These are phyloP conservation scores for Arabis hirsuta DNA, from an alignment of 345 rosid genomes.

Conservation along the genomic window DNA sequence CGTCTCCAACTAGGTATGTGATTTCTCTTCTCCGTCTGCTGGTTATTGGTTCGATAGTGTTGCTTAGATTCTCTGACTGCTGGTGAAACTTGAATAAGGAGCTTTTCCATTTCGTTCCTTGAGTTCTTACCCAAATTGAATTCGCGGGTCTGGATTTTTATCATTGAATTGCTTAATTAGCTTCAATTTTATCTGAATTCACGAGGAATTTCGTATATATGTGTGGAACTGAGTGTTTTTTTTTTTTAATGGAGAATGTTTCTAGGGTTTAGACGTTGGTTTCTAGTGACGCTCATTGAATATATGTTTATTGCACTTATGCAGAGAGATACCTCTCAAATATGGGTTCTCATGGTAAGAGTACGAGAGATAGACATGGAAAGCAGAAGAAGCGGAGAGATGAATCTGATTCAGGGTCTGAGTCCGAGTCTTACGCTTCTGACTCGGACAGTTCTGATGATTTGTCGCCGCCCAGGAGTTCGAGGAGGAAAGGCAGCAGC, in stretches of 20 bases:
- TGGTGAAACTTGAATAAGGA: background rate
- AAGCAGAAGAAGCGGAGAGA: slow-evolving; percentile 38
- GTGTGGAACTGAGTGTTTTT: slow-evolving; percentile 4
- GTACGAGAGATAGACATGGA: slow-evolving; percentile 28
- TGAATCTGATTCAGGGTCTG: slow-evolving; percentile 42
- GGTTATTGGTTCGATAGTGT: background rate
- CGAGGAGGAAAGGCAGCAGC: slow-evolving; percentile 45
- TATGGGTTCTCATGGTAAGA: slow-evolving; percentile 39
- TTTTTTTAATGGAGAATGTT: background rate
- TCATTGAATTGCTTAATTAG: slow-evolving; percentile 1
- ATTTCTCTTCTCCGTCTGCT: background rate
- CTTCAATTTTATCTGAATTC: background rate
- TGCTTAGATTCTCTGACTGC: background rate
- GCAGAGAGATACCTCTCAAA: slow-evolving; percentile 8
- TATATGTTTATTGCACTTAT: background rate
- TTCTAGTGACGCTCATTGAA: slow-evolving; percentile 4
- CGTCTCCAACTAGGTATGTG: background rate
- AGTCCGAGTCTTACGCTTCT: slow-evolving; percentile 45
- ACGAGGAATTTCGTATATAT: background rate
- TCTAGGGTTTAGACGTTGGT: slow-evolving; percentile 17
- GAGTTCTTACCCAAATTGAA: background rate
- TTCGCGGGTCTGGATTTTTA: background rate
- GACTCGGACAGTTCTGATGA: slow-evolving; percentile 39
- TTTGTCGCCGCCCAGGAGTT: slow-evolving; percentile 45
- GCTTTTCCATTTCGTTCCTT: background rate